Evolutionary conservation across 1,139 yeast genomes (phyloP).

Genomic region (Suhomyces coccinellae): DNA sequence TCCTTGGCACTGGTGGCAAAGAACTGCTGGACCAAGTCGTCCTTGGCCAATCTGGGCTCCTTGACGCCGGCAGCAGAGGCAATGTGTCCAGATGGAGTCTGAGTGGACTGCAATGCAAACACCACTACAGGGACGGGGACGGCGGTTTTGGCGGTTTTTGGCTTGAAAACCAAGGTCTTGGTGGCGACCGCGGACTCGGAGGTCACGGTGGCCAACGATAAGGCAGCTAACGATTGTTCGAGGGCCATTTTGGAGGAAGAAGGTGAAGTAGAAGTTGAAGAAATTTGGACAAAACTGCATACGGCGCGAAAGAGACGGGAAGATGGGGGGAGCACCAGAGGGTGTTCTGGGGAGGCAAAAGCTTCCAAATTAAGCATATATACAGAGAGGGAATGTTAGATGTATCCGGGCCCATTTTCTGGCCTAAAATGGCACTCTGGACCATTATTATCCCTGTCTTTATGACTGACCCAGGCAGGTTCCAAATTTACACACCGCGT

Average conservation of each 20-base stretch:
- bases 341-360: too few relatives aligned
- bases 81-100: conserved; percentile 65
- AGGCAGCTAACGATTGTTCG: conserved; percentile 59
- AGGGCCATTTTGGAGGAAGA: conserved; percentile 45
- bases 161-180: conserved; percentile 84
- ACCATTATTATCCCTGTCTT: background rate
- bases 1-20: conserved; percentile 66
- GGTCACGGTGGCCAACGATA: conserved; percentile 51
- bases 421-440: background rate
- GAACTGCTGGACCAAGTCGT: conserved; percentile 69
- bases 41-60: conserved; percentile 86
- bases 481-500: conserved; percentile 3
- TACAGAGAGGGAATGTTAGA: too few relatives aligned
- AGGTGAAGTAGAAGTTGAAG: background rate
- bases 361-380: too few relatives aligned
- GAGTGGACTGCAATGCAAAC: conserved; percentile 69
- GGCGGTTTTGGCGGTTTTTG: conserved; percentile 84
- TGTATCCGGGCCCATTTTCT: too few relatives aligned
- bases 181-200: conserved; percentile 49
- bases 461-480: background rate
- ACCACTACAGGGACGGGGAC: conserved; percentile 81
- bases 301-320: background rate
- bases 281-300: background rate
- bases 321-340: background rate
- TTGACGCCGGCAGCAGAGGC: conserved; percentile 72